Base-by-base conservation (phyloP, 768 basidiomycete genomes). In the Mycena maculata region DNA sequence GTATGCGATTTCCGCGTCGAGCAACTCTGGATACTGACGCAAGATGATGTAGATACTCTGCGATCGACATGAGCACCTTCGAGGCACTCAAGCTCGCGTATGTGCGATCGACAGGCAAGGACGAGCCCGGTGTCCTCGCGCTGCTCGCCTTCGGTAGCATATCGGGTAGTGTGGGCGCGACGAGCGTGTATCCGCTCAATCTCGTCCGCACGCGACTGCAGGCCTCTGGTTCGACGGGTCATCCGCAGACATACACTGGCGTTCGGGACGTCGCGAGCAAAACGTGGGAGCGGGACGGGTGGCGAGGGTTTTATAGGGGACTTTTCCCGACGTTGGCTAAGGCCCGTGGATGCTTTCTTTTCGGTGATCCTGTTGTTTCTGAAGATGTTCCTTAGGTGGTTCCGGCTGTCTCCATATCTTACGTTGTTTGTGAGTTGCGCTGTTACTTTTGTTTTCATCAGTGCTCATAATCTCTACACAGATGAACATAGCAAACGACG, bases 61-160 rank as follows among this genome's bases (percentile, higher is more conserved):
- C 97, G 6, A 99, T 99, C 69, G 97, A 99, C 78, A 97, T 95
- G 94, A 93, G 91, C 72, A 96, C 96, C 4, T 99, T 98, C 65
- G 97, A 98, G 81, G 94, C 95, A 2, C 88, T 99, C 62, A 99
- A 99, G 77, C 82, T 96, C 47, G 90, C 92, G 2, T 99, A 99
- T 77, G 81, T 92, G 41, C 87, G 89, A 56, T 97, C 96, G 33
- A 93, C 93, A 7, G 92, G 91, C 36, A 88, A 91, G 73, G 91
- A 95, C 28, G 96, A 99, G 76, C 95, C 97, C 0, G 93, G 94
- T 3, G 88, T 96, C 8, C 84, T 96, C 58, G 95, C 93, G 28
- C 76, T 95, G 31, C 87, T 99, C 20, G 90, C 93, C 4, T 98
- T 98, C 72, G 96, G 96, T 48, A 96, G 94, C 72, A 79, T 97